Evolutionary conservation across 2,329 filamentous ascomycete genomes (phyloP).

Genomic region (Coleophoma crateriformis): DNA sequence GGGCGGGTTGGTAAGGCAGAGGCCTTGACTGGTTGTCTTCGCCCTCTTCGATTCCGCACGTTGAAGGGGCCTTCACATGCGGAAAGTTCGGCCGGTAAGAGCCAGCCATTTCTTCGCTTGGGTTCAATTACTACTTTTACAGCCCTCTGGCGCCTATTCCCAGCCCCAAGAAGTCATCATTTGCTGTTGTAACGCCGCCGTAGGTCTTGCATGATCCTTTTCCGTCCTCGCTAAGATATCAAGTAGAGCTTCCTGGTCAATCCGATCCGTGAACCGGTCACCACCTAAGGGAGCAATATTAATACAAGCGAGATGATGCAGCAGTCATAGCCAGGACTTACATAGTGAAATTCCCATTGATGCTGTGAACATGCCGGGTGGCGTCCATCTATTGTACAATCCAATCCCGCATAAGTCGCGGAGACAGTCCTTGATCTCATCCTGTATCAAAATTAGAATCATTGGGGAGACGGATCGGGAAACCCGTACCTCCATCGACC

Average conservation of each 20-base stretch:
- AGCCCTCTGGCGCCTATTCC: background rate
- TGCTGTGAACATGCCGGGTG: constrained; percentile 48
- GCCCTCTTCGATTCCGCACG: no score
- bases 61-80: no score
- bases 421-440: constrained; percentile 28
- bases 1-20: no score
- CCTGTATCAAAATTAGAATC: background rate
- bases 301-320: background rate
- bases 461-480: background rate
- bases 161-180: constrained; percentile 3
- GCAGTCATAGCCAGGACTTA: constrained; percentile 23
- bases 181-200: constrained; percentile 4
- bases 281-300: constrained; percentile 22
- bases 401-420: constrained; percentile 52
- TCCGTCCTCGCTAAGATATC: constrained; percentile 29
- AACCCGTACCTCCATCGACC: background rate
- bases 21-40: no score
- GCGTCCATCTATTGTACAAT: constrained; percentile 45
- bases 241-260: constrained; percentile 32
- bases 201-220: constrained; percentile 12
- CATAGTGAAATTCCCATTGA: constrained; percentile 48
- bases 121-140: no score
- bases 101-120: no score
- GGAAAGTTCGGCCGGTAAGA: no score
- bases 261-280: constrained; percentile 30